These are phyloP conservation scores for Albugo candida DNA, from an alignment of 352 stramenopile species.

Conservation along the genomic window DNA sequence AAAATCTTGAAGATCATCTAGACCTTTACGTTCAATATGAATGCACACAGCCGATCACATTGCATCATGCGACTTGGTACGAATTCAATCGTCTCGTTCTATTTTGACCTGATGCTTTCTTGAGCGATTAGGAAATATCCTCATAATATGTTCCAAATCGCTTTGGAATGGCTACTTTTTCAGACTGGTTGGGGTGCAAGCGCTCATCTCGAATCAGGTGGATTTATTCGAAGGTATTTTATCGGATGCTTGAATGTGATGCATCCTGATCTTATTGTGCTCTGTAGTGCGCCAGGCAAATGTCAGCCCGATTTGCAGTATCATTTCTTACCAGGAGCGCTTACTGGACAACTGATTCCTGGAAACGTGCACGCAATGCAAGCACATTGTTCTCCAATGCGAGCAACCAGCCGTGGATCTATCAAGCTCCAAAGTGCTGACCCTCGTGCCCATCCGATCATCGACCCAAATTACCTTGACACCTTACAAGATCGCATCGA, in stretches of 20 bases:
- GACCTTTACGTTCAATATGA: slow-evolving; percentile 80
- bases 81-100: background rate
- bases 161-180: slow-evolving; percentile 60
- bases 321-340: too few relatives aligned
- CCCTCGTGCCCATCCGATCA: too few relatives aligned
- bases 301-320: too few relatives aligned
- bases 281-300: too few relatives aligned
- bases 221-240: slow-evolving; percentile 71
- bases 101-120: background rate
- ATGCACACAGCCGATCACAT: slow-evolving; percentile 76
- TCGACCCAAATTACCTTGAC: too few relatives aligned
- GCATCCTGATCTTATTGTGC: too few relatives aligned
- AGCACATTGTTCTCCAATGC: too few relatives aligned
- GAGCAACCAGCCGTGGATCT: too few relatives aligned
- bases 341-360: too few relatives aligned
- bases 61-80: slow-evolving; percentile 77
- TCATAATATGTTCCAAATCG: slow-evolving; percentile 75
- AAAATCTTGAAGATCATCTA: slow-evolving; percentile 81
- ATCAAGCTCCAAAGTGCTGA: too few relatives aligned
- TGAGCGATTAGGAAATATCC: slow-evolving; percentile 37
- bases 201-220: slow-evolving; percentile 65
- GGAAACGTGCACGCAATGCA: too few relatives aligned
- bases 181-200: slow-evolving; percentile 54
- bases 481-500: too few relatives aligned
- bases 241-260: background rate